Evolutionary conservation across 2,329 filamentous ascomycete genomes (phyloP), one percentile per base, ranked within the genome.

Genomic region (Thielaviopsis cerberus): DNA sequence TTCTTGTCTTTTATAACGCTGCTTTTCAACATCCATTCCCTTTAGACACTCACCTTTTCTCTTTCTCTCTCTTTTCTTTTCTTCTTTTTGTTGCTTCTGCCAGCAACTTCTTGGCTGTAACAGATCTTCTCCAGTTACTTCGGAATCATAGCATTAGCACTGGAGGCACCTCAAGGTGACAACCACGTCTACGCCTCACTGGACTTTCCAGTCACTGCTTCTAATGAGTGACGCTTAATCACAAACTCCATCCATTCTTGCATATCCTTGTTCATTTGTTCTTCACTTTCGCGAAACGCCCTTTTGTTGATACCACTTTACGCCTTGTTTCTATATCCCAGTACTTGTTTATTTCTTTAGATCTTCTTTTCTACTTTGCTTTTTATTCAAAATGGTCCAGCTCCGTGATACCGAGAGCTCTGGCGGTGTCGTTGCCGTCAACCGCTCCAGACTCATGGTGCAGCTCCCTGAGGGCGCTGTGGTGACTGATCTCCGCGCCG

Each of bases 401-500:
- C 55, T 53, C 37, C 50, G 53, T 41, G 56, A 61, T 23, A 25
- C 24, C 52, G 48, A 57, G 25, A 23, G 45, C 45, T 17, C 55
- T 13, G 56, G 56, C 15, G 53, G 30, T 24, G 56, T 53, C 30
- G 22, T 48, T 24, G 23, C 53, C 34, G 37, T 58, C 11, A 25
- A 58, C 45, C 53, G 50, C 48, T 54, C 52, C 20, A 34, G 50
- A 20, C 24, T 34, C 37, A 54, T 11, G 22, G 24, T 61, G 7
- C 24, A 41, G 20, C 53, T 58, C 15, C 27, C 48, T 22, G 26
- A 10, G 10, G 25, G 50, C 23, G 41, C 34, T 26, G 54, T 51
- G 25, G 50, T 62, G 26, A 48, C 50, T 53, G 57, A 57, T 8
- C 57, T 61, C 23, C 59, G 53, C 30, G 52, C 62, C 23, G 62